A percentile compares a stretch with the other conserved stretches of the same genome.
phyloP scores from a whole-genome alignment of 257 asterid genomes.

The Solanum acaule region DNA sequence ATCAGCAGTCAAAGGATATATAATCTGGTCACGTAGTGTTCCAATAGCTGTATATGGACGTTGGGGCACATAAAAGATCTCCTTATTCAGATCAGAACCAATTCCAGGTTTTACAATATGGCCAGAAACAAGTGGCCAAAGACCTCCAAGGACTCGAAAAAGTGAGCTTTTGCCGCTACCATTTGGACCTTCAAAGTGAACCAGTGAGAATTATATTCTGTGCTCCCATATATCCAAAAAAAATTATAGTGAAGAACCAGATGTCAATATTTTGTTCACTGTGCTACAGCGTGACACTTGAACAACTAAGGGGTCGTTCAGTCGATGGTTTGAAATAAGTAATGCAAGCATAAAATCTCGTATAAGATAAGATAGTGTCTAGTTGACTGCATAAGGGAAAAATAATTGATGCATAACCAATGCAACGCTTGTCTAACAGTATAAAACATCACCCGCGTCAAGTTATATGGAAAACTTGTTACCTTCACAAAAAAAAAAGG shows the following conservation, averaged over 20 bases:
- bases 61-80: conserved; percentile 98
- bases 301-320: not conserved
- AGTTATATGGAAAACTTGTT: not conserved
- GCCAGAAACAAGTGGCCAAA: conserved; percentile 97
- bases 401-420: not conserved
- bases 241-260: not conserved
- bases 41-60: conserved; percentile 98
- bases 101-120: conserved; percentile 94
- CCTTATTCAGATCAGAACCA: conserved; percentile 98
- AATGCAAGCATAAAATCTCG: not conserved
- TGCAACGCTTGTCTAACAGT: not conserved
- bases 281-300: not conserved
- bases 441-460: not conserved
- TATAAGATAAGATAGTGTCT: not conserved
- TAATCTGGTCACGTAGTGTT: conserved; percentile 95
- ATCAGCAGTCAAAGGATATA: conserved; percentile 85
- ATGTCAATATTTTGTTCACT: not conserved
- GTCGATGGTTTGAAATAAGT: not conserved
- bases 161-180: conserved; percentile 99
- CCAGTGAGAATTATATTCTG: not conserved
- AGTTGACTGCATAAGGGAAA: not conserved
- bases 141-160: conserved; percentile 97
- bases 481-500: not conserved
- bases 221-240: not conserved
- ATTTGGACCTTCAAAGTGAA: conserved; percentile 74